Evolutionary conservation across 2,329 filamentous ascomycete genomes (phyloP).

Genomic region (Epichloe gansuensis): DNA sequence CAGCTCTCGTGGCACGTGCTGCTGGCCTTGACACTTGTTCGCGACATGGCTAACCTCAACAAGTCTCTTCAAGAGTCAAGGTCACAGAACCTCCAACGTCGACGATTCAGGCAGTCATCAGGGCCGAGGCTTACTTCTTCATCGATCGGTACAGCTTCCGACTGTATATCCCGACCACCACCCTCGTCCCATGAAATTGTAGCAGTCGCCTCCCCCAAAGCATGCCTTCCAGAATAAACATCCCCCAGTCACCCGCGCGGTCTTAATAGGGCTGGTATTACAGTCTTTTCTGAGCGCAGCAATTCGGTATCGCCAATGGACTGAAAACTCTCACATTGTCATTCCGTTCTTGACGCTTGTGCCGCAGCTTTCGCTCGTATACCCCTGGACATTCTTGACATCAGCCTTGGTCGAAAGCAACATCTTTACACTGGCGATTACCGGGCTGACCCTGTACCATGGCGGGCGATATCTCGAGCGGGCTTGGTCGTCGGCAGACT

Average conservation of each 20-base stretch:
- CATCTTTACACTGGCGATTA: constrained; percentile 71
- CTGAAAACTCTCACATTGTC: constrained; percentile 49
- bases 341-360: constrained; percentile 83
- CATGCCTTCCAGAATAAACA: constrained; percentile 78
- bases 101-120: not conserved
- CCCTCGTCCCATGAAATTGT: not conserved
- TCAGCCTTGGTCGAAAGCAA: constrained; percentile 89
- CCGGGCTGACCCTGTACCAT: constrained; percentile 71
- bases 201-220: constrained; percentile 7
- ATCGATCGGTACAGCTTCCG: not conserved
- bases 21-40: not conserved
- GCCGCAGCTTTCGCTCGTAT: constrained; percentile 69
- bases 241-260: constrained; percentile 82
- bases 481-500: constrained; percentile 86
- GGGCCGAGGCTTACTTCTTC: not conserved
- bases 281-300: constrained; percentile 75
- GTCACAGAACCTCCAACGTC: not conserved
- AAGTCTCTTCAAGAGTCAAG: too few species aligned
- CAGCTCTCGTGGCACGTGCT: not conserved
- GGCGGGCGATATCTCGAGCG: constrained; percentile 91
- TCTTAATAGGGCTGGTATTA: constrained; percentile 61
- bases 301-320: constrained; percentile 62
- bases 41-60: not conserved
- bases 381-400: constrained; percentile 85
- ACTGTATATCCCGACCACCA: not conserved